Evolutionary conservation across 306 rosid genomes (phyloP).

Genomic region (Fagus sylvatica): DNA sequence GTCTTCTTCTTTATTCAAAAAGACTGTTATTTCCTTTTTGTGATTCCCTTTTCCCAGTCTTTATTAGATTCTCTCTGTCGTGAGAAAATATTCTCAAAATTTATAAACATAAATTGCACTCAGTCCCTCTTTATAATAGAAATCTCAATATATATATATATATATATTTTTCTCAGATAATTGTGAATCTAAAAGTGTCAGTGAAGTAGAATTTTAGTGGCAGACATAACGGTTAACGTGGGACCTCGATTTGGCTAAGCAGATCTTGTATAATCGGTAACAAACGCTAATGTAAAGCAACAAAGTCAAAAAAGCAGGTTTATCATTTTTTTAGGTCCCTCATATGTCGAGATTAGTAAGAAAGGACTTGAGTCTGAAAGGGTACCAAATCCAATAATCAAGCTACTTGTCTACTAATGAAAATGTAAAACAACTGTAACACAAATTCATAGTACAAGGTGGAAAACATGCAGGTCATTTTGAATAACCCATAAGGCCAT

Average conservation of each 20-base stretch:
- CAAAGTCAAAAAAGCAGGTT: conserved; percentile 17
- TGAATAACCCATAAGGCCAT: neutral
- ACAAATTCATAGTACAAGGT: neutral
- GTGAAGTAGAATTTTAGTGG: conserved; percentile 1
- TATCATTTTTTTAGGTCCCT: neutral
- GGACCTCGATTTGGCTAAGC: conserved; percentile 14
- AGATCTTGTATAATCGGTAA: neutral
- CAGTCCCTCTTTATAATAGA: neutral
- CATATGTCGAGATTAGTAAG: neutral
- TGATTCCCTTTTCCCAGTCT: too few species aligned
- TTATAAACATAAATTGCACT: neutral
- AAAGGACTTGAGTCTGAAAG: neutral
- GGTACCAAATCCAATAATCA: neutral
- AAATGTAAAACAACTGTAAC: conserved; percentile 1
- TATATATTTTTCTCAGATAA: neutral
- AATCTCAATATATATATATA: neutral
- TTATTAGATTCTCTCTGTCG: too few species aligned
- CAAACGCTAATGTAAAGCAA: neutral
- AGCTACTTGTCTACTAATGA: neutral
- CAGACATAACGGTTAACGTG: conserved; percentile 19
- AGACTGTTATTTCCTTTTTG: too few species aligned
- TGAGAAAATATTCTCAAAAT: neutral
- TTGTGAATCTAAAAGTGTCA: neutral
- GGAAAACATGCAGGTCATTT: neutral
- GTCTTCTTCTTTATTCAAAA: too few species aligned